Base-by-base conservation (phyloP, 106 monocot species). In the Apostasia ramifera region DNA sequence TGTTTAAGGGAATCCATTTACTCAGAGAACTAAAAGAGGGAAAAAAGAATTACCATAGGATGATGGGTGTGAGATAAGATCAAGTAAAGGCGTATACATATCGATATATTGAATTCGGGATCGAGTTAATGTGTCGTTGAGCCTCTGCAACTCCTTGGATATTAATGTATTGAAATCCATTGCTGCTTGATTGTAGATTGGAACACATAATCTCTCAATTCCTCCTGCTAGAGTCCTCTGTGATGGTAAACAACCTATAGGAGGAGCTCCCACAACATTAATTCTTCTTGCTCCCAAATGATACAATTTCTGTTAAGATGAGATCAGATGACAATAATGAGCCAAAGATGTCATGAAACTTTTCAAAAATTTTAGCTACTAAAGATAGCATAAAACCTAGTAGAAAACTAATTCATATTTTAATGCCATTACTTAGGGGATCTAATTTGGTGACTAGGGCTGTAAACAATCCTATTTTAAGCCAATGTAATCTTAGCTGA, bases 181-280 rank as follows among this genome's bases (percentile, higher is more conserved):
- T 44, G 90, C 83, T 2, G 83, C 86, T 51, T 77, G 52, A 53
- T 90, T 90, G 39, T 76, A 62, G 3, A 42, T 50, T 26, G 72
- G 39, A 8, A 67, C 76, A 26, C 90, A 90, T 0, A n/a, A 61
- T 59, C 90, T 76, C 44, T 57, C 42, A 37, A 73, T 74, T 8
- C 90, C 90, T 57, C 90, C 90, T 42, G 12, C 68, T 1, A 81
- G 58, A 13, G 81, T 81, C 51, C 81, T 76, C 53, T 81, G 81
- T 69, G 81, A 81, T 63, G 81, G 81, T 11, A 81, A 56, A 47
- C 81, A 81, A 67, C 81, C 81, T 47, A 81, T 48, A 1, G 81
- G 81, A 59, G 86, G 80, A 56, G 61, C 57, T 8, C 80, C 74
- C 11, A 77, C 70, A 44, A 80, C 66, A 40, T 39, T 71, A n/a